Evolutionary conservation across 805 yeast species (phyloP), one percentile per base, ranked within the genome.

Genomic region (Osmozyma mogii): DNA sequence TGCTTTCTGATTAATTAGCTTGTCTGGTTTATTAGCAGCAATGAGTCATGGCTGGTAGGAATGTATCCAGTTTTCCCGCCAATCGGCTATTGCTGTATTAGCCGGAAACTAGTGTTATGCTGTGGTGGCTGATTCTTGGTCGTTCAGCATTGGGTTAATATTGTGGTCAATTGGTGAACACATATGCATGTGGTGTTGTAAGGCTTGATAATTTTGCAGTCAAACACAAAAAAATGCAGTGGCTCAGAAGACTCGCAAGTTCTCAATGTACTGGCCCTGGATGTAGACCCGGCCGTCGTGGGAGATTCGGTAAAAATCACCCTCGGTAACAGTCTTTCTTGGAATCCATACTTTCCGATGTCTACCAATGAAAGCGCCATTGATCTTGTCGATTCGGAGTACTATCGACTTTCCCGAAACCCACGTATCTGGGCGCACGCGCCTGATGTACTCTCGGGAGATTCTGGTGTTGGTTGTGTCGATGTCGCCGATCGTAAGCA

Each of bases 381-480:
- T 63, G 22, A 63, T 32, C 24, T 47, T 52, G 10, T 26, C 40
- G 14, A 61, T 35, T 10, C 67, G 40, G 15, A 57, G 38, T 1
- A 49, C 46, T 5, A 35, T 37, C 15, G 24, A 25, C 16, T 15
- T 27, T 22, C 22, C 14, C 17, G n/a, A 18, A 17, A 16, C 32
- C 18, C 26, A 28, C 19, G 9, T 28, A 13, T 18, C 32, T 26
- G 29, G 28, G 18, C 18, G 22, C 22, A 11, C 27, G 15, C 29
- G 15, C 7, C 33, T 28, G 2, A 59, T 34, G 31, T 44, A 52
- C 6, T 53, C 51, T 6, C 37, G 30, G 2, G 56, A 50, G 6
- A 70, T 49, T 6, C 41, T 27, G 1, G 41, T 36, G 27, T 72
- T 72, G 14, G 34, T 34, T 1, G 51, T 28, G 37, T 75, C 79